Base-by-base conservation (phyloP, 345 rosid species). In the Euphorbia pulcherrima region DNA sequence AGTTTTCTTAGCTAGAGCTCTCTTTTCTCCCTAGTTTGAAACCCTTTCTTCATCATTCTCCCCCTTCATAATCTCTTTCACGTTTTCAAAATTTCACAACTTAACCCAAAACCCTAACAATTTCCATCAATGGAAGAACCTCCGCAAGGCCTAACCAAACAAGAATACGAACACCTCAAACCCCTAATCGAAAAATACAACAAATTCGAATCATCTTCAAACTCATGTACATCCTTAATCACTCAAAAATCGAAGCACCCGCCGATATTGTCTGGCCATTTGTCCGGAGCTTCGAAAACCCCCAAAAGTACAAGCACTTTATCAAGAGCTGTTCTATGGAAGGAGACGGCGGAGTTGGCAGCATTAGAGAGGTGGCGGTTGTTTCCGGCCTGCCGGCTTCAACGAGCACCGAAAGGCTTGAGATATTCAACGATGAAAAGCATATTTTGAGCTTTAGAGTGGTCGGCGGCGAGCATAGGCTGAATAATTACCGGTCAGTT, bases 361-460 rank as follows among this genome's bases (percentile, higher is more conserved):
- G 89, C 77, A 70, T 89, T 21, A 70, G 96, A 40, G 97, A 92
- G 50, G 94, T 92, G 8, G 83, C 89, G 0, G 86, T 89, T 0
- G 86, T 92, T 24, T 89, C 97, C 0, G 97, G 97, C 4, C 68
- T 89, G 11, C 97, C 97, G 10, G 97, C 96, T 0, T 87, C 73
- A 7, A 87, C 94, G 0, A 92, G 97, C 80, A 92, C 96, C 20
- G 97, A 92, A 75, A 74, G 90, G 68, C 79, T 92, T 0, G 97
- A 92, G 87, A 79, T 92, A 27, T 53, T 89, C 54, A 90, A 92
- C 59, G 94, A 92, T 0, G 81, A 86, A 29, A 75, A 79, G 47
- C 96, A 84, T 20, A 67, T 89, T 23, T 44, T 92, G 18, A 92
- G 97, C 83, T 92, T 92, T 39, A 81, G 81, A 58, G 97, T 89